Evolutionary conservation across 768 basidiomycete genomes (phyloP), one percentile per base, ranked within the genome.

Genomic region (Mycena epipterygia): DNA sequence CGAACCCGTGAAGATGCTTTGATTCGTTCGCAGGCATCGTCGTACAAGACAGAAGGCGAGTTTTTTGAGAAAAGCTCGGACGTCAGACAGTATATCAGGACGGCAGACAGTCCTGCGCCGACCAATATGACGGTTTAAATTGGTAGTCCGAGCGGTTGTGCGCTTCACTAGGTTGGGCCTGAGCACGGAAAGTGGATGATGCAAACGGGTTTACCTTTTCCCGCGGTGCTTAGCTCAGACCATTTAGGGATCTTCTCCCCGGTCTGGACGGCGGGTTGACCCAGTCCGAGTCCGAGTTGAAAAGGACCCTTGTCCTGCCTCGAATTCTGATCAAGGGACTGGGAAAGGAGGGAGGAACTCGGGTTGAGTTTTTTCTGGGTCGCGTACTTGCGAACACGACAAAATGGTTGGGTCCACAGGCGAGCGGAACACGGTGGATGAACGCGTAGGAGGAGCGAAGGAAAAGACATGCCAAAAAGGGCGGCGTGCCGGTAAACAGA

Each of bases 11-110:
- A 70, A 16, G 88, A 88, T 44, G 82, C 78, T 71, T 85, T 84
- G 65, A 89, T 86, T 46, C 85, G 83, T 60, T 88, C 87, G 76
- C 88, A 89, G 41, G 88, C 87, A 53, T 88, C 84, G 46, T 88
- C 88, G 76, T 95, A 94, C 35, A 96, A 81, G 30, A 94, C 93
- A 5, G 94, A 94, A 7, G 95, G 93, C 30, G 94, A 95, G 78
- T 96, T 96, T 78, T 88, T 90, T n/a, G 95, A 94, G 79, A 95
- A 94, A 9, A 95, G 83, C 76, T 96, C 95, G 9, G 94, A 91
- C 19, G 92, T 91, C 35, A 95, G 85, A 25, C 93, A 93, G 76
- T 95, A 96, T 29, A 90, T 81, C 39, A 96, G 86, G 42, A 96
- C 86, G 9, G 88, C 88, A 33, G 93, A 93, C 29, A 96, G 83